Evolutionary conservation across 2,329 filamentous ascomycete species (phyloP), one percentile per base, ranked within the genome.

Genomic region (Pestalotiopsis sp.): DNA sequence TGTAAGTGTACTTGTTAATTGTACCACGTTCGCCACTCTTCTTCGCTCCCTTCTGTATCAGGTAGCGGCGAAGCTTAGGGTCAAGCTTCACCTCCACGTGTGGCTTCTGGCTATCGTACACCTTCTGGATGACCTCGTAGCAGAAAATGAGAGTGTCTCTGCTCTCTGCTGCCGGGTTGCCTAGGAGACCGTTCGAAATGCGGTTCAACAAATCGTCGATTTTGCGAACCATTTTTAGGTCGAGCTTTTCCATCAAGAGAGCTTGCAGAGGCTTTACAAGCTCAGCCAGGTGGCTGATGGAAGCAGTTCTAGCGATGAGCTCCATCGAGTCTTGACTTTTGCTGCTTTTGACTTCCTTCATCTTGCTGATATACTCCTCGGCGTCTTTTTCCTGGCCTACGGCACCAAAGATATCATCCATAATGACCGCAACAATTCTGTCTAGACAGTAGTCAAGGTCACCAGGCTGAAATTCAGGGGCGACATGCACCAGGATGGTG

Each of bases 281-380:
- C 64, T 91, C 89, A 62, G 91, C 90, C 5, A 98, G 86, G 68
- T 91, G 89, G 65, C 82, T 84, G 27, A 98, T 85, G 1, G 94
- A 95, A 1, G 93, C 91, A 62, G 91, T 94, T 76, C 91, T 93
- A 31, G 96, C 92, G 72, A 98, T 86, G 17, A 98, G 85, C 79
- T 98, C 95, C 91, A 98, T 97, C 0, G 96, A 97, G 77, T 99
- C 97, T 76, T 95, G 97, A 78, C 95, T 98, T 84, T 98, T 99
- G 84, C 93, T 98, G 80, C 93, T 96, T 84, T 97, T 98, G 68
- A 99, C 92, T 81, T 99, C 96, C 80, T 97, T 97, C 91, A 97
- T 98, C 80, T 95, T 93, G 78, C 91, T 97, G 68, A 92, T 91
- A 78, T 99, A 99, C 66, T 95, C 96, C 74, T 98, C 94, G 0